Evolutionary conservation across 306 rosid genomes (phyloP).

Genomic region (Medicago lupulina): DNA sequence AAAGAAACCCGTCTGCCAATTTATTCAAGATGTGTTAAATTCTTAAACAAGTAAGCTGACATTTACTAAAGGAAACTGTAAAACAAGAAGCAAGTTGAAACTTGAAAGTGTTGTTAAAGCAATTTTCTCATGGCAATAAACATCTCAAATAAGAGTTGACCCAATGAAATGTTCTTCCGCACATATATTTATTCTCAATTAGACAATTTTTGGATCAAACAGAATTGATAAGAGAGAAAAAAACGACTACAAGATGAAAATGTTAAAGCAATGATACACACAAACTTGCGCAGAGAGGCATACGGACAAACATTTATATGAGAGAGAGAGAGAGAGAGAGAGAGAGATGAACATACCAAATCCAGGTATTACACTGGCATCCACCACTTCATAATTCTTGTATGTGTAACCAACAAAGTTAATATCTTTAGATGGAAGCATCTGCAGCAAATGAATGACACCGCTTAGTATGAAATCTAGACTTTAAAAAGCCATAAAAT

Average conservation of each 20-base stretch:
- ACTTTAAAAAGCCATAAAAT: conserved; percentile 35
- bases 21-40: background rate
- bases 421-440: conserved; percentile 88
- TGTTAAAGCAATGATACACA: conserved; percentile 15
- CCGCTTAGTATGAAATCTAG: conserved; percentile 34
- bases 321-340: background rate
- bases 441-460: conserved; percentile 57
- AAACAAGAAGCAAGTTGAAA: conserved; percentile 25
- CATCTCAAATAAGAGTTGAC: conserved; percentile 13
- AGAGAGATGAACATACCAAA: conserved; percentile 59
- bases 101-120: background rate
- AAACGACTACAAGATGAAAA: conserved; percentile 16
- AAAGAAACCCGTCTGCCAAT: background rate
- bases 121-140: conserved; percentile 10
- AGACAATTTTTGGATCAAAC: no score
- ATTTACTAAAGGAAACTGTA: background rate
- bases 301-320: background rate
- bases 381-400: conserved; percentile 84
- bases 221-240: background rate
- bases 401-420: conserved; percentile 96
- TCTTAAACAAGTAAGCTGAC: background rate
- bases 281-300: background rate
- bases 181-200: background rate
- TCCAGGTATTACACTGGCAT: conserved; percentile 78
- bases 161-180: background rate